phyloP scores from a whole-genome alignment of 2,329 filamentous ascomycete genomes.

The Rachicladosporium sp. region DNA sequence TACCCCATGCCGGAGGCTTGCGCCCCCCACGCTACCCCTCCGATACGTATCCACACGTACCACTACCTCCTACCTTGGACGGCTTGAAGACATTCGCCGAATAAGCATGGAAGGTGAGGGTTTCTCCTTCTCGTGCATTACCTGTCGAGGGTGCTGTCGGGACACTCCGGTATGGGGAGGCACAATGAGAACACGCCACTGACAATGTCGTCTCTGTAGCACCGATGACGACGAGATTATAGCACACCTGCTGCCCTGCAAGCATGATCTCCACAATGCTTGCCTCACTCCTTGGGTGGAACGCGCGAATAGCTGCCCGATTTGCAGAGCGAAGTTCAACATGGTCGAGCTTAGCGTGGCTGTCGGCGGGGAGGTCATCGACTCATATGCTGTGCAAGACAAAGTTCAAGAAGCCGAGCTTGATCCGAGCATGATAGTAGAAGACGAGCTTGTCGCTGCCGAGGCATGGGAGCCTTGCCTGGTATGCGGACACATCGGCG shows the following conservation, averaged over 20 bases:
- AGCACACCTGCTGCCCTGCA: constrained; percentile 60
- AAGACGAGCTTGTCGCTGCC: constrained; percentile 48
- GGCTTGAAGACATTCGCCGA: constrained; percentile 28
- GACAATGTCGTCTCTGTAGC: constrained; percentile 12
- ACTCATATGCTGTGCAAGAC: constrained; percentile 58
- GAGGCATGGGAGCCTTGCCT: constrained; percentile 59
- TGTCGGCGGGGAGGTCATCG: constrained; percentile 50
- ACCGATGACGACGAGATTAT: constrained; percentile 39
- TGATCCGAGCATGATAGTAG: constrained; percentile 66
- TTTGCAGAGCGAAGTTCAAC: constrained; percentile 88
- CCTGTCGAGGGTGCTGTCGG: no score
- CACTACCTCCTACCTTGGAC: constrained; percentile 26
- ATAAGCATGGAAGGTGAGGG: constrained; percentile 29
- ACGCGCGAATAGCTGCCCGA: constrained; percentile 93
- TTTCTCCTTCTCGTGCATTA: constrained; percentile 14
- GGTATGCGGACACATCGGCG: constrained; percentile 67
- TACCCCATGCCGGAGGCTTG: constrained; percentile 13
- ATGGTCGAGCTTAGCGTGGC: constrained; percentile 71
- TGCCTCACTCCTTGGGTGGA: constrained; percentile 92
- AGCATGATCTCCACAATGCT: constrained; percentile 82
- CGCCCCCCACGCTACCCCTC: constrained; percentile 7
- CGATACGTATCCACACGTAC: constrained; percentile 12
- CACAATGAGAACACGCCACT: constrained; percentile 7
- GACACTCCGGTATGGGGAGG: no score
- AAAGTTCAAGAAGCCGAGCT: constrained; percentile 85